Evolutionary conservation across 2,329 filamentous ascomycete genomes (phyloP), one percentile per base, ranked within the genome.

Genomic region (Fonsecaea multimorphosa): DNA sequence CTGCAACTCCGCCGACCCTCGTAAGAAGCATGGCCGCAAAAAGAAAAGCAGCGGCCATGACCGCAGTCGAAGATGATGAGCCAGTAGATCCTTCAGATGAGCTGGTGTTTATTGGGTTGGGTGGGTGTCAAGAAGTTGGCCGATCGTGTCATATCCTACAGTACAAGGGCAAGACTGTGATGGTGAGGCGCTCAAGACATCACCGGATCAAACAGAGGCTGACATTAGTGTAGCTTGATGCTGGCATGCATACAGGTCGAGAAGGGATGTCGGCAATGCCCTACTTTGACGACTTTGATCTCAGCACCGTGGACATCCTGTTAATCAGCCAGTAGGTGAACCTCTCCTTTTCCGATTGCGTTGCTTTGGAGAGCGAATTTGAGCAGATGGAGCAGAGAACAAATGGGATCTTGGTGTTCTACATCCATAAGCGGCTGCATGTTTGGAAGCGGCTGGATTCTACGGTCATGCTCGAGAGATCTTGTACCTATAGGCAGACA

Each of bases 101-200:
- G 82, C 86, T 99, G 65, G 91, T 93, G 81, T 99, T 99, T 75
- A 86, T 97, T 61, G 96, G 92, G 74, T 83, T 99, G 40, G 95
- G 95, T 68, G 95, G 95, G 68, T 95, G 95, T 72, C 98, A 97
- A 78, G 95, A 99, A 80, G 95, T 99, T 68, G 95, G 95, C 61
- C 86, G 95, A 71, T 98, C 95, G 71, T 98, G 95, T 78, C 95
- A 99, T 77, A 97, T 99, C 73, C 89, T 99, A 66, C 93, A 98
- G 76, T 99, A 99, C 86, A 99, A 98, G 81, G 95, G 95, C 68
- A 99, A 99, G 80, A 98, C 94, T 5, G 92, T 99, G 72, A 99
- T 99, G 95, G 93, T 96, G 82, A 72, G 87, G 46, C 22, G 16
- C 44, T 19, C 16, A n/a, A 32, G 32, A 44, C 5, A 12, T 58